phyloP scores from a whole-genome alignment of 257 asterid species.

The Jacaranda mimosifolia region DNA sequence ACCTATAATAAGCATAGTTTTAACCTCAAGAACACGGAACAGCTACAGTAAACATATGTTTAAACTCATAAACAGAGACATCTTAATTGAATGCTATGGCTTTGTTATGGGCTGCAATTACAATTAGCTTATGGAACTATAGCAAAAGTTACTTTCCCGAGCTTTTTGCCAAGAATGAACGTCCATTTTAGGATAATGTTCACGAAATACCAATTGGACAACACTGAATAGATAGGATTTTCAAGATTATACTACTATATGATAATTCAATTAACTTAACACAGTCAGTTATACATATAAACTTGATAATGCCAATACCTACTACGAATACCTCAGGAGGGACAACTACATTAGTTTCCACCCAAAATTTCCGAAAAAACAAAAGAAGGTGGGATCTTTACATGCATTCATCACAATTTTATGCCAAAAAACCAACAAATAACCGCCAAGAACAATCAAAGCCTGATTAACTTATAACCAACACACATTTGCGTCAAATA shows the following conservation, averaged over 20 bases:
- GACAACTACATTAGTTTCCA: neutral
- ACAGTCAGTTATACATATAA: neutral
- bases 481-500: neutral
- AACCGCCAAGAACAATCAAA: neutral
- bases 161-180: neutral
- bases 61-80: constrained; percentile 6
- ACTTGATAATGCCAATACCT: neutral
- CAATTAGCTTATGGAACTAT: neutral
- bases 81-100: neutral
- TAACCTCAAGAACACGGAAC: constrained; percentile 26
- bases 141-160: neutral
- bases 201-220: neutral
- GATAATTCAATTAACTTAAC: neutral
- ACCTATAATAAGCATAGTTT: constrained; percentile 64
- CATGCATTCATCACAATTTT: neutral
- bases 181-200: neutral
- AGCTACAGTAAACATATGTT: constrained; percentile 39
- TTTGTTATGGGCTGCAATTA: neutral
- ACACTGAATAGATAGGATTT: neutral
- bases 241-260: neutral
- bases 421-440: neutral
- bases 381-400: neutral
- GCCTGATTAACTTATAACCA: neutral
- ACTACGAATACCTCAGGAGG: too few relatives aligned
- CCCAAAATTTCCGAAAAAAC: neutral